Evolutionary conservation across 495 filamentous ascomycete genomes (phyloP), one percentile per base, ranked within the genome.

Genomic region (Usnea hakonensis): DNA sequence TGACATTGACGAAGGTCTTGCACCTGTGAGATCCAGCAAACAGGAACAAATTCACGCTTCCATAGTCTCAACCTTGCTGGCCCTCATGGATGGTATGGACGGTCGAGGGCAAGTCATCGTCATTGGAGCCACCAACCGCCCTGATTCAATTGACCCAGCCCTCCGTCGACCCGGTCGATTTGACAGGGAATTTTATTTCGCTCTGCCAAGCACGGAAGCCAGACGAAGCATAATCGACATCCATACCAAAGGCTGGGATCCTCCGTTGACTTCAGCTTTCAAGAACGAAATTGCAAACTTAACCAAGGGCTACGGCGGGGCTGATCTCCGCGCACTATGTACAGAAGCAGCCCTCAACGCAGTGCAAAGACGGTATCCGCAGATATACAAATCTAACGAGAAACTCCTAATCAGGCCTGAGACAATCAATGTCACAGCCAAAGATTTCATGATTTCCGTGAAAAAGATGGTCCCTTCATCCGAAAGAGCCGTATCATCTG

Each of bases 1-100:
- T 75, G 69, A 76, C 43, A 41, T 21, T 19, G 56, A 1, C 28
- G 30, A 55, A 83, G 81, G 85, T 36, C 81, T 98, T 62, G 94
- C 94, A 2, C 94, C 94, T 53, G 93, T 97, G 13, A 84, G 94
- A 60, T 97, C 95, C 17, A 95, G 91, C 71, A 97, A 97, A 66
- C 91, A 96, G 74, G 95, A 98, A 66, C 94, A 98, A 75, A 97
- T 96, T 57, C 94, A 98, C 77, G 90, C 95, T 17, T 97, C 93
- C 19, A 97, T 98, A 60, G 94, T 98, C 52, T 95, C 95, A 2
- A 98, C 94, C 2, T 73, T 98, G 36, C 76, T 98, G 60, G 95
- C 94, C 16, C 76, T 98, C 67, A 98, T 98, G 94, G 94, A 98
- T 76, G 94, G 94, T 64, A 97, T 98, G 95, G 94, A 98, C 69